Conservation (phyloP, 441 rosid genomes). For the Manihot esculenta region DNA sequence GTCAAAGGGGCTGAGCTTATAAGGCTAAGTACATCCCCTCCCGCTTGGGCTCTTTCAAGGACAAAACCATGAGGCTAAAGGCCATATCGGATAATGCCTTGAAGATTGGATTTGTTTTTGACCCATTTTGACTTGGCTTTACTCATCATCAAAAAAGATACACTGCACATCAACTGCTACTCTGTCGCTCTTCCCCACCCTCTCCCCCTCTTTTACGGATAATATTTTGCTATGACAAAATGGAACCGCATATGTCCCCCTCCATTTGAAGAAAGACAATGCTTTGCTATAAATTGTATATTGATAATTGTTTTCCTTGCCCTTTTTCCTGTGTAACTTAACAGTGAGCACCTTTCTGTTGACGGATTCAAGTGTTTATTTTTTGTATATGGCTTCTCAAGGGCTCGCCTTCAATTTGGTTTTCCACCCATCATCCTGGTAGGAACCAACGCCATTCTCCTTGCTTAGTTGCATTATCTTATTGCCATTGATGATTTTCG, state of each 20-base stretch:
- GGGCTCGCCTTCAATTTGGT: conserved; percentile 45
- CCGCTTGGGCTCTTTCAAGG: too few species aligned
- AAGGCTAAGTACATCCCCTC: too few species aligned
- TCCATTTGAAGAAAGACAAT: neutral
- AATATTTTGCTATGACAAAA: neutral
- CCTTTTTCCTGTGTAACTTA: neutral
- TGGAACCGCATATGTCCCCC: neutral
- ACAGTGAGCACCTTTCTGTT: conserved; percentile 59
- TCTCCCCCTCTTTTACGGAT: neutral
- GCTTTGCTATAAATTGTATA: neutral
- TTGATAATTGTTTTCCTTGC: neutral
- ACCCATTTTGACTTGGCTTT: too few species aligned
- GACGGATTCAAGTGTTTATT: conserved; percentile 76
- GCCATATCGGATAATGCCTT: too few species aligned
- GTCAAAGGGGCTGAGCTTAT: too few species aligned
- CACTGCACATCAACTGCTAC: too few species aligned
- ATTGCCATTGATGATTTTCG: neutral
- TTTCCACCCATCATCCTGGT: conserved; percentile 71
- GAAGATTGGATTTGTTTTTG: too few species aligned
- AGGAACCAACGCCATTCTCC: conserved; percentile 19
- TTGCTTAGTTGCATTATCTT: neutral
- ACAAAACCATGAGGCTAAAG: too few species aligned
- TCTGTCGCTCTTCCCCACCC: too few species aligned
- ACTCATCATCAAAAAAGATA: neutral
- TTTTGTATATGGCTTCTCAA: conserved; percentile 58